phyloP scores from a whole-genome alignment of 169 alveolate species.

The Neospora caninum region DNA sequence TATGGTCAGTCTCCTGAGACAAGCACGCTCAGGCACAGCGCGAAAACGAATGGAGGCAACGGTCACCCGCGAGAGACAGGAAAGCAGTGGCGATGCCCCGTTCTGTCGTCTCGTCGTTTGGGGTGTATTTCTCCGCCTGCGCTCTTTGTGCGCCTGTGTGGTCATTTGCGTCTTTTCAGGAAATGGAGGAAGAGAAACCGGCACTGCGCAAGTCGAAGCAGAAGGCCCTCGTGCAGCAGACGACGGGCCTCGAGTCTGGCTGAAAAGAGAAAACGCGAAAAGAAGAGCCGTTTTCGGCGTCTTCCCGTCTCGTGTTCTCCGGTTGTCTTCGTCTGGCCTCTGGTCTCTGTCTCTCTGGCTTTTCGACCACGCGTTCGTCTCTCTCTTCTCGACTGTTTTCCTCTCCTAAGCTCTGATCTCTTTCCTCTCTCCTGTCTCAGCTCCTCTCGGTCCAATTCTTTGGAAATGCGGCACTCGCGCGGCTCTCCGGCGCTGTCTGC shows the following conservation, averaged over 20 bases:
- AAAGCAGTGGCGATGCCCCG: too few species aligned
- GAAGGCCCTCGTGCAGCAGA: slow-evolving; percentile 1
- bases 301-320: too few species aligned
- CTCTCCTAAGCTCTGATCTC: not conserved
- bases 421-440: not conserved
- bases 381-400: not conserved
- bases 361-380: not conserved
- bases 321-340: not conserved
- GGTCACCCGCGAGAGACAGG: too few species aligned
- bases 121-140: too few species aligned
- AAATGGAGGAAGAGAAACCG: not conserved
- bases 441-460: too few species aligned
- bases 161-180: not conserved
- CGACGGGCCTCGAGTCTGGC: not conserved
- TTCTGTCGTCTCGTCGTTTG: too few species aligned
- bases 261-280: not conserved
- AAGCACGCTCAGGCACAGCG: too few species aligned
- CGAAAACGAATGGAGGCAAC: too few species aligned
- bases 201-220: not conserved
- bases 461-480: too few species aligned
- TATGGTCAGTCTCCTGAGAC: too few species aligned
- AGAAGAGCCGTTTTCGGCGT: not conserved
- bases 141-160: not conserved
- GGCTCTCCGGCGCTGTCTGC: too few species aligned
- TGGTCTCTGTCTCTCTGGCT: not conserved